Evolutionary conservation across 2,329 filamentous ascomycete genomes (phyloP).

Genomic region (Dothidotthia symphoricarpi): DNA sequence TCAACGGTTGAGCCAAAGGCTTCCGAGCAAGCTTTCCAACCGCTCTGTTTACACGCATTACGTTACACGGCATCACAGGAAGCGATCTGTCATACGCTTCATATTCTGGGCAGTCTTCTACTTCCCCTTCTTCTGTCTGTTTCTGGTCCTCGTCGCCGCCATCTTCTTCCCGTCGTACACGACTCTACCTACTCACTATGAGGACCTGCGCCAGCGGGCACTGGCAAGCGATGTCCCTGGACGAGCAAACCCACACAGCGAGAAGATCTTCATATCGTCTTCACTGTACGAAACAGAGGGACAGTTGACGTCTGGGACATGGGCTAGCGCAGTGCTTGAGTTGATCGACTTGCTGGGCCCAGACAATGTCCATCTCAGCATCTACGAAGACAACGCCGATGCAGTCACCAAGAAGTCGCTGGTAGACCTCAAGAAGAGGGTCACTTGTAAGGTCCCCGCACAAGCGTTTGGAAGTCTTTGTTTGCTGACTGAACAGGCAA

Average conservation of each 20-base stretch:
- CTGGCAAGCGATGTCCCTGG: slow-evolving; percentile 28
- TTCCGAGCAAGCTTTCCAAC: slow-evolving; percentile 27
- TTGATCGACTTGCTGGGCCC: slow-evolving; percentile 65
- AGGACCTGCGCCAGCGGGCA: slow-evolving; percentile 41
- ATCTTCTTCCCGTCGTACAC: slow-evolving; percentile 59
- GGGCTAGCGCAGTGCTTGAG: slow-evolving; percentile 61
- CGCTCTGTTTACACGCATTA: slow-evolving; percentile 33
- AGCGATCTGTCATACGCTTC: slow-evolving; percentile 32
- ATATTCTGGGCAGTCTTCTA: slow-evolving; percentile 35
- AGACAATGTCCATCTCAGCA: slow-evolving; percentile 67
- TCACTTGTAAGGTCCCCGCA: slow-evolving; percentile 42
- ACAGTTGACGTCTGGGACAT: slow-evolving; percentile 60
- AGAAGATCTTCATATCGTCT: slow-evolving; percentile 72
- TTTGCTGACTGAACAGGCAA: slow-evolving; percentile 38
- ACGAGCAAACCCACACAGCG: slow-evolving; percentile 54
- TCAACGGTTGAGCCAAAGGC: slow-evolving; percentile 13
- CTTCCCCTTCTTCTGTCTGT: slow-evolving; percentile 32
- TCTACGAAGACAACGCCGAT: slow-evolving; percentile 71
- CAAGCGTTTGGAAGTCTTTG: not conserved
- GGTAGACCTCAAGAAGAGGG: slow-evolving; percentile 50
- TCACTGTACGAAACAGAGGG: slow-evolving; percentile 67
- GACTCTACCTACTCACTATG: slow-evolving; percentile 53
- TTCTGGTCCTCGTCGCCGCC: slow-evolving; percentile 46
- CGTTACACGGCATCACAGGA: slow-evolving; percentile 34
- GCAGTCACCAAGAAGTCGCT: slow-evolving; percentile 57